Conservation (phyloP, 306 rosid genomes). For the Malus orientalis region DNA sequence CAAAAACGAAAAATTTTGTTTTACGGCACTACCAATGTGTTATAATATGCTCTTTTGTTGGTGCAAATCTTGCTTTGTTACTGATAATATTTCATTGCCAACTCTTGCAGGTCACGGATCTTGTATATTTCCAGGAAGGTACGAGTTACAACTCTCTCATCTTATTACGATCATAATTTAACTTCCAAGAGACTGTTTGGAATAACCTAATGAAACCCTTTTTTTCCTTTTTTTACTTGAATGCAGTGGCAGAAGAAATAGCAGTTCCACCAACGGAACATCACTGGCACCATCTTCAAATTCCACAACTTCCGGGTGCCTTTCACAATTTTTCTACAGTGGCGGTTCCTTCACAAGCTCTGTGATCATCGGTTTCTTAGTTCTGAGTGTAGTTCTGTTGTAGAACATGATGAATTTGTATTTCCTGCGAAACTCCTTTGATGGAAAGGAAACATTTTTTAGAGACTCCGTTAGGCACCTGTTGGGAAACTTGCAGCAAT, state of each 20-base stretch:
- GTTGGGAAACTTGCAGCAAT: slow-evolving; percentile 28
- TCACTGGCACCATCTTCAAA: slow-evolving; percentile 63
- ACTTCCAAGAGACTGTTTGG: background rate
- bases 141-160: background rate
- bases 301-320: slow-evolving; percentile 52
- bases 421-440: slow-evolving; percentile 1
- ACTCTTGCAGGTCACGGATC: slow-evolving; percentile 66
- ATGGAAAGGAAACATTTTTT: slow-evolving; percentile 14
- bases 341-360: slow-evolving; percentile 41
- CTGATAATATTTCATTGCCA: slow-evolving; percentile 15
- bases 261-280: slow-evolving; percentile 46
- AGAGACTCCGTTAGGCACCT: slow-evolving; percentile 14
- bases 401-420: slow-evolving; percentile 21
- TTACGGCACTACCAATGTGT: background rate
- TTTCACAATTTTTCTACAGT: slow-evolving; percentile 28
- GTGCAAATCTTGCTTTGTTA: background rate
- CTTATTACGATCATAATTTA: background rate
- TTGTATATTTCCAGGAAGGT: slow-evolving; percentile 82
- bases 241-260: slow-evolving; percentile 54
- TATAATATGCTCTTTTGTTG: background rate
- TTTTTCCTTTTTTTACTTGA: slow-evolving; percentile 1
- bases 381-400: slow-evolving; percentile 42
- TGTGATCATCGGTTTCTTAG: slow-evolving; percentile 32
- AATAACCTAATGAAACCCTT: slow-evolving; percentile 3
- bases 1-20: background rate